Conservation (phyloP, 2,329 filamentous ascomycete species). For the Penicillium sclerotigenum region DNA sequence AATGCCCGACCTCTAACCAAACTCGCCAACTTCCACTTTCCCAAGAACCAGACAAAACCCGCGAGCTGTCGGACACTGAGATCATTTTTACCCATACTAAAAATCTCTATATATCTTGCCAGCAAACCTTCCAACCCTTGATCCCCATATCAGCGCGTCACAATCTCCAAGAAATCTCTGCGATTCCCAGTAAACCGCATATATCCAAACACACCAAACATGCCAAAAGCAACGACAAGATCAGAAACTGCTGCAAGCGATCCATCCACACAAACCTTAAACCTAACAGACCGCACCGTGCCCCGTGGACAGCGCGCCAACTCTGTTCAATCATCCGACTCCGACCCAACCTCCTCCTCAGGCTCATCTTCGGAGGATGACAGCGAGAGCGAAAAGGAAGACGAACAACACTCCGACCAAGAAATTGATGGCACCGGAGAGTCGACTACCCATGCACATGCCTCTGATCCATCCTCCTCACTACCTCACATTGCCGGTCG, state of each 20-base stretch:
- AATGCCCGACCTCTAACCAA: conserved; percentile 3
- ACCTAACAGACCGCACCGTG: background rate
- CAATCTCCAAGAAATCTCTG: background rate
- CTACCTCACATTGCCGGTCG: conserved; percentile 31
- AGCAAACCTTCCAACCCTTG: background rate
- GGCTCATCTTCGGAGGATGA: conserved; percentile 25
- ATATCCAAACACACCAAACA: background rate
- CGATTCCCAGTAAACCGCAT: background rate
- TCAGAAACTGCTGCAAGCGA: background rate
- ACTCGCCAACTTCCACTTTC: conserved; percentile 5
- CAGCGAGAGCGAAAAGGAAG: conserved; percentile 26
- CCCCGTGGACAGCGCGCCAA: background rate
- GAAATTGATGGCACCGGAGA: conserved; percentile 10
- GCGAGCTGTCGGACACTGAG: background rate
- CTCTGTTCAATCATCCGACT: conserved; percentile 17
- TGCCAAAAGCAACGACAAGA: background rate
- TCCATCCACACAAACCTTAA: background rate
- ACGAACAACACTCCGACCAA: conserved; percentile 14
- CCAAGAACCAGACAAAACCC: background rate
- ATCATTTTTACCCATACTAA: background rate
- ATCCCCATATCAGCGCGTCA: background rate
- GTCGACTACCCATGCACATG: background rate
- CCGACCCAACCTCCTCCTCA: conserved; percentile 26
- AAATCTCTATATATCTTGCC: background rate
- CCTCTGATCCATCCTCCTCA: conserved; percentile 3